Conservation (phyloP, 1,139 yeast species). For the Yamadazyma sp. region DNA sequence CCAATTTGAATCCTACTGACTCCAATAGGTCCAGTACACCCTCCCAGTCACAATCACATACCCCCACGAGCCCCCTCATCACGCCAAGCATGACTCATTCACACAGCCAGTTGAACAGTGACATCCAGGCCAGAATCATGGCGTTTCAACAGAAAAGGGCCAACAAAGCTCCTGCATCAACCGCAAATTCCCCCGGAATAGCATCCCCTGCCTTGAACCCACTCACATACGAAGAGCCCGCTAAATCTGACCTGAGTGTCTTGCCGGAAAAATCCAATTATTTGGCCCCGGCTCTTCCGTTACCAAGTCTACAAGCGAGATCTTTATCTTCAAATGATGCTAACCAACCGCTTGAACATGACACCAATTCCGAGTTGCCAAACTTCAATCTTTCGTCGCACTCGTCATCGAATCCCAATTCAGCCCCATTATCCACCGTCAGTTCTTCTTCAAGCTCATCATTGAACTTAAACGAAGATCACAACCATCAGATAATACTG, state of each 20-base stretch:
- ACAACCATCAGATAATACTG: background rate
- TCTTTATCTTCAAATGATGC: constrained; percentile 18
- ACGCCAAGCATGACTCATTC: constrained; percentile 10
- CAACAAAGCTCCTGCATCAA: constrained; percentile 15
- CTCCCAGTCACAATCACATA: constrained; percentile 7
- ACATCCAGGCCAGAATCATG: constrained; percentile 70
- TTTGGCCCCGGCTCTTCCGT: constrained; percentile 14
- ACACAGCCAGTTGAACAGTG: constrained; percentile 50
- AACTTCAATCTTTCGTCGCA: background rate
- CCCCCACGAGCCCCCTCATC: constrained; percentile 11
- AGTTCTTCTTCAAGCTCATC: constrained; percentile 6
- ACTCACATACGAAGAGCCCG: constrained; percentile 8
- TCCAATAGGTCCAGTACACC: constrained; percentile 8
- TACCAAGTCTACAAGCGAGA: constrained; percentile 15
- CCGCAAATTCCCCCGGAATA: background rate
- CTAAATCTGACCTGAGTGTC: constrained; percentile 8
- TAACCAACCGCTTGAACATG: constrained; percentile 1
- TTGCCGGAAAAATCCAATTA: constrained; percentile 7
- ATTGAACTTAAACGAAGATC: constrained; percentile 4
- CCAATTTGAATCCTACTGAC: background rate
- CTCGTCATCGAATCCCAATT: constrained; percentile 2
- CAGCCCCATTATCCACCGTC: constrained; percentile 5
- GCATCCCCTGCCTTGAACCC: background rate
- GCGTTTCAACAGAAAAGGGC: constrained; percentile 73
- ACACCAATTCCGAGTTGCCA: background rate